phyloP scores from a whole-genome alignment of 2,329 filamentous ascomycete species.

The Dactylonectria macrodidyma region DNA sequence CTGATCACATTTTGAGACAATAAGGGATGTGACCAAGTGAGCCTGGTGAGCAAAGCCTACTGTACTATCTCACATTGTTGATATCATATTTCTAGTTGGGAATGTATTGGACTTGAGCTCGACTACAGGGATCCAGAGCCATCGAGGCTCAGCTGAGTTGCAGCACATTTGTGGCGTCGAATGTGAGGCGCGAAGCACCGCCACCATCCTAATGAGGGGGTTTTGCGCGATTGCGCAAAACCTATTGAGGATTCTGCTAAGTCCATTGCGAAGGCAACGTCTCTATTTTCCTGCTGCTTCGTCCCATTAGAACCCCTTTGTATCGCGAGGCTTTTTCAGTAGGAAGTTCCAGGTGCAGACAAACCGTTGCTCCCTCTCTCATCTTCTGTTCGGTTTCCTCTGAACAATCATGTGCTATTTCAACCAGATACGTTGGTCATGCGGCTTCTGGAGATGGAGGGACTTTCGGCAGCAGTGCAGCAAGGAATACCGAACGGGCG shows the following conservation, averaged over 20 bases:
- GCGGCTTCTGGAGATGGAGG: constrained; percentile 95
- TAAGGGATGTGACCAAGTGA: too few species aligned
- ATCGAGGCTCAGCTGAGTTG: too few species aligned
- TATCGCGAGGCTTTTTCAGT: too few species aligned
- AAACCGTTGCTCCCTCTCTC: background rate
- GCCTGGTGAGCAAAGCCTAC: too few species aligned
- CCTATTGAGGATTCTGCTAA: background rate
- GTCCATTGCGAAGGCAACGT: background rate
- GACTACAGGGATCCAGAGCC: too few species aligned
- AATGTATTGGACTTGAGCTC: too few species aligned
- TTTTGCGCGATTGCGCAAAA: background rate
- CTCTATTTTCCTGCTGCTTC: background rate
- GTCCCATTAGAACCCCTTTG: too few species aligned
- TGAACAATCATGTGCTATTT: constrained; percentile 87
- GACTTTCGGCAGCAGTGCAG: constrained; percentile 93
- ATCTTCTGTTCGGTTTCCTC: background rate
- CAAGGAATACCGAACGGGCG: constrained; percentile 94
- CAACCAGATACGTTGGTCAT: constrained; percentile 87
- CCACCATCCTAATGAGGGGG: background rate
- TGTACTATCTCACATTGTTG: too few species aligned
- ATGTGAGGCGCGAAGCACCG: too few species aligned
- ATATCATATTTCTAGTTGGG: too few species aligned
- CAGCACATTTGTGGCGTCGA: too few species aligned
- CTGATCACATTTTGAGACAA: too few species aligned
- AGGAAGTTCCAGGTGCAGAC: background rate